Evolutionary conservation across 208 protist species (phyloP), one percentile per base, ranked within the genome.

Genomic region (Wallacemonas rigidus): DNA sequence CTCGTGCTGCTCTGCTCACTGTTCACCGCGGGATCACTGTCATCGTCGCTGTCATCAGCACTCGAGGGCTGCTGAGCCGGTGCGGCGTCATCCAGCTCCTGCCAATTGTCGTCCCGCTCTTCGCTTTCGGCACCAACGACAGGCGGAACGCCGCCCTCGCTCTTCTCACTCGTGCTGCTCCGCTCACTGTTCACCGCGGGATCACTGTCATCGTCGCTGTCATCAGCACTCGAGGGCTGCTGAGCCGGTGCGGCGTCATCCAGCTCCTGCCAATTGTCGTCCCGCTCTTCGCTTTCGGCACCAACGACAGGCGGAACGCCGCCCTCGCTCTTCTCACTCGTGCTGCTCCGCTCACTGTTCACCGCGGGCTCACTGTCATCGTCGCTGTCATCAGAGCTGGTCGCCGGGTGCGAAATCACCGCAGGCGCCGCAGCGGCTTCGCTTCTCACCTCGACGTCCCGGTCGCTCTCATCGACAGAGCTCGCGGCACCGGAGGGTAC

Each of bases 201-300:
- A 1, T 9, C 51, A 26, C 51, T 7, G 11, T 51, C 47, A 14
- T 14, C 14, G 12, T 9, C 51, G 14, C 15, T 55, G 44, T 35
- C 43, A 7, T 45, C 41, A 8, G 71, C 69, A 2, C 56, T 67
- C 14, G 40, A 2, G 43, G 57, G 45, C 39, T 26, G 12, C 41
- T 55, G 57, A 41, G 15, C 60, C 39, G 60, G n/a, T 15, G 69
- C 54, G 14, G 1, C 53, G 53, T 57, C 53, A 17, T 57, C 53
- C 6, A 57, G 53, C 53, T 57, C 53, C 17, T 6, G 14, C 53
- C 53, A 57, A 0, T 57, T 17, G 14, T 57, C 53, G 17, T 1
- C 53, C 8, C 45, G 45, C 12, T 12, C 45, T 6, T 14, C 45
- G 45, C 45, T 14, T 12, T 6, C 45, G 45, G 45, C 45, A 50